Evolutionary conservation across 2,329 filamentous ascomycete genomes (phyloP), one percentile per base, ranked within the genome.

Genomic region (Xylaria sp.): DNA sequence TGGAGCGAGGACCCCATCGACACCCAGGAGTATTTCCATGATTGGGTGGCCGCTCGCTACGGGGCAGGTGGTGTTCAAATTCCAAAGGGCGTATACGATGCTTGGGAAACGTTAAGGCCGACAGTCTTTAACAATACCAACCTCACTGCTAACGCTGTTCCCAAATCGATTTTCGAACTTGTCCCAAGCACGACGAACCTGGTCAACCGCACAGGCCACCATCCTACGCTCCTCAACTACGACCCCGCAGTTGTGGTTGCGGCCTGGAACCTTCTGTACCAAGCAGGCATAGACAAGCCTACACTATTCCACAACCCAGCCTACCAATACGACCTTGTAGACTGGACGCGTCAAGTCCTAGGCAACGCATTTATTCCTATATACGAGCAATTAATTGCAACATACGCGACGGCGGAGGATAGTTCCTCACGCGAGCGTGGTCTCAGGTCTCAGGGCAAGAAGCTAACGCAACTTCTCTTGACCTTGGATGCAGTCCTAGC

Each of bases 111-210:
- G 20, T 20, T 71, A 17, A 51, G 71, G 38, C 62, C 68, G 33
- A 72, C 71, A 9, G 71, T 72, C 23, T 72, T 63, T 20, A 72
- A 72, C 62, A 72, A 72, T 44, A 72, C 71, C 2, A 67, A 72
- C 53, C 63, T 72, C 44, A 56, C 54, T 13, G 71, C 68, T 20
- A 65, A 64, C 53, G 71, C 71, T 13, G 71, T 72, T 23, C 63
- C 71, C 9, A 72, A 72, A 57, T 65, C 68, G 11, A 71, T 72
- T 31, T 60, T 65, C 23, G 71, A 72, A 38, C 69, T 72, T 13
- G 11, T 69, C 42, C 71, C 71, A 15, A 69, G 54, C 46, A 71
- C 64, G 38, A 58, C 68, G 11, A 57, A 57, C 7, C 49, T 72
- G n/a, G 0, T 69, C 3, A 72, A 71, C 48, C 63, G 68, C 31